Evolutionary conservation across 2,329 filamentous ascomycete species (phyloP).

Genomic region (Neofusicoccum sp.): DNA sequence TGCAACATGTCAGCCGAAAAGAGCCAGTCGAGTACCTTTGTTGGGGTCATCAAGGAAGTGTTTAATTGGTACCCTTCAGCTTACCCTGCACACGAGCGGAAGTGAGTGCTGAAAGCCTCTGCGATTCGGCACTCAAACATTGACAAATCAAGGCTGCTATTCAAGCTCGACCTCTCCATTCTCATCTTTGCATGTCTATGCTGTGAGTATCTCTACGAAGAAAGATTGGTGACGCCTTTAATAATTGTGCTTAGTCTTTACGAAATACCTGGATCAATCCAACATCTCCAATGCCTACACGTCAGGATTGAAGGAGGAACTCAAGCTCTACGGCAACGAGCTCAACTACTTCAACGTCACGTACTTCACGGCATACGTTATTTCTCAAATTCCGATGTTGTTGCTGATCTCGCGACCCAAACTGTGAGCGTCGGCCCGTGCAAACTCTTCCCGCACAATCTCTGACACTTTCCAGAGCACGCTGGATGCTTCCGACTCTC

Average conservation of each 20-base stretch:
- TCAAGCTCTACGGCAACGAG: slow-evolving; percentile 31
- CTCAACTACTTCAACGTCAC: slow-evolving; percentile 31
- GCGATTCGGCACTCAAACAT: slow-evolving; percentile 22
- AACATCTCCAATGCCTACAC: slow-evolving; percentile 34
- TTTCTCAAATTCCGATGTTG: slow-evolving; percentile 31
- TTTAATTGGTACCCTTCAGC: slow-evolving; percentile 36
- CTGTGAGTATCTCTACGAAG: slow-evolving; percentile 26
- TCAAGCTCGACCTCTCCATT: slow-evolving; percentile 37
- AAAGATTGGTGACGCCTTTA: not conserved
- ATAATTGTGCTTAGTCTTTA: slow-evolving; percentile 29
- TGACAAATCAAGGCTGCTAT: slow-evolving; percentile 27
- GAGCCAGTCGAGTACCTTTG: slow-evolving; percentile 1
- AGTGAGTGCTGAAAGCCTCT: slow-evolving; percentile 26
- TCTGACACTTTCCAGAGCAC: slow-evolving; percentile 21
- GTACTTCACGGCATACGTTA: slow-evolving; percentile 31
- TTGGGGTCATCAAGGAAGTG: slow-evolving; percentile 20
- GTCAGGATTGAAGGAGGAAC: slow-evolving; percentile 32
- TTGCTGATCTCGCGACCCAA: slow-evolving; percentile 37
- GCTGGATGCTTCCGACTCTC: slow-evolving; percentile 39
- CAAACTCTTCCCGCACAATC: not conserved
- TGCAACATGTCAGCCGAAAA: not conserved
- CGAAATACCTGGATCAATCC: slow-evolving; percentile 34
- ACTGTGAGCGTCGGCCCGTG: slow-evolving; percentile 18
- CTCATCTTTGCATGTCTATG: slow-evolving; percentile 38
- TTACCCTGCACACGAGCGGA: slow-evolving; percentile 35